These are phyloP conservation scores for Hamamelis virginiana DNA, from an alignment of 164 flowering plant species.

Conservation along the genomic window DNA sequence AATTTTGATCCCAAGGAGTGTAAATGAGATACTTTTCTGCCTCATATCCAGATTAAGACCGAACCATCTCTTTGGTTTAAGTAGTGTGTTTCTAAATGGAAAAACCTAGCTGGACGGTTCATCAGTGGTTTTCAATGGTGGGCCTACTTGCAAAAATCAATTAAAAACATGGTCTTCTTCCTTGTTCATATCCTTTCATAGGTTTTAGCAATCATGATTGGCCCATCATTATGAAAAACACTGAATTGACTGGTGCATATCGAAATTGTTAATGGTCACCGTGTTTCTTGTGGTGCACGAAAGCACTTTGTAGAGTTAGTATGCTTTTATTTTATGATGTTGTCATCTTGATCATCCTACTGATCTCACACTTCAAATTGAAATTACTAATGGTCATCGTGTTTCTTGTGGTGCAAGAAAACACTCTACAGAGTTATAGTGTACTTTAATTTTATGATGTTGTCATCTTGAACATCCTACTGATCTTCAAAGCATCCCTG, in stretches of 20 bases:
- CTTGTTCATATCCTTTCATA: neutral
- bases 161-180: neutral
- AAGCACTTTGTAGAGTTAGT: no score
- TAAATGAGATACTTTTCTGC: neutral
- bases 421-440: no score
- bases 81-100: neutral
- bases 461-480: no score
- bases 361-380: no score
- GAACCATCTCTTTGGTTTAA: neutral
- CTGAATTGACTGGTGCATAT: neutral
- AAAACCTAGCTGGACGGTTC: neutral
- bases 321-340: no score
- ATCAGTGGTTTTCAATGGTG: neutral
- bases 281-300: no score
- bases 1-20: neutral
- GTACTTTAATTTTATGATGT: no score
- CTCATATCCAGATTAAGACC: neutral
- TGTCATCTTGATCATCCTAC: no score
- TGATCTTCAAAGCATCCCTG: no score
- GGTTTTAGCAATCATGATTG: neutral
- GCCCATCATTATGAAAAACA: neutral
- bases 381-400: no score
- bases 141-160: neutral
- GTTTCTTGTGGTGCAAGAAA: no score
- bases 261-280: no score